Percentiles rank a stretch among this genome's conserved stretches.
phyloP scores from a whole-genome alignment of 2,329 filamentous ascomycete species.

The Exserohilum turcica region DNA sequence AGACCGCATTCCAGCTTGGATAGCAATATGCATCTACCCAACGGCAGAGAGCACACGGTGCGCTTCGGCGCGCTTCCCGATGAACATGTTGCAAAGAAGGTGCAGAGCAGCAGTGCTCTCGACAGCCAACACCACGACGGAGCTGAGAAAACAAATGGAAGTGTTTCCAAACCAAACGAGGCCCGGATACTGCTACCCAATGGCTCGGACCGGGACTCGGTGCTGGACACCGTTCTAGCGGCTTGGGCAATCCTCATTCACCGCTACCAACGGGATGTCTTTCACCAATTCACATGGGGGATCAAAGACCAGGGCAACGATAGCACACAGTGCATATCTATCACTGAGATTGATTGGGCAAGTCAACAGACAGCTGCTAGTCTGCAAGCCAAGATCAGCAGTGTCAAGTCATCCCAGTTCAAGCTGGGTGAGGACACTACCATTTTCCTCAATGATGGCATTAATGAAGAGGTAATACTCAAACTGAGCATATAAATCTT shows the following conservation, averaged over 20 bases:
- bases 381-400: slow-evolving; percentile 22
- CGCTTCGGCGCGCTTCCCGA: slow-evolving; percentile 22
- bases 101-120: slow-evolving; percentile 18
- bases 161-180: slow-evolving; percentile 19
- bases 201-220: slow-evolving; percentile 11
- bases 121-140: slow-evolving; percentile 6
- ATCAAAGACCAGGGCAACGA: slow-evolving; percentile 17
- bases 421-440: slow-evolving; percentile 7
- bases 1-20: slow-evolving; percentile 5
- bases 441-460: slow-evolving; percentile 38
- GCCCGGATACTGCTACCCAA: slow-evolving; percentile 19
- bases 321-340: slow-evolving; percentile 23
- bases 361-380: slow-evolving; percentile 19
- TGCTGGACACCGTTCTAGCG: slow-evolving; percentile 35
- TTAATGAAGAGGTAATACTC: slow-evolving; percentile 33
- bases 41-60: slow-evolving; percentile 20
- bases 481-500: not conserved
- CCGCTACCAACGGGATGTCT: slow-evolving; percentile 41
- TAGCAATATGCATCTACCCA: slow-evolving; percentile 29
- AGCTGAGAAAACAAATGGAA: slow-evolving; percentile 6
- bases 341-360: slow-evolving; percentile 23
- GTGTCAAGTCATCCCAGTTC: slow-evolving; percentile 19
- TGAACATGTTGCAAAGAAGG: slow-evolving; percentile 21
- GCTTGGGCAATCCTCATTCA: slow-evolving; percentile 40
- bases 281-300: slow-evolving; percentile 40